Conservation (phyloP, 2,329 filamentous ascomycete species). For the Cordyceps farinosa region DNA sequence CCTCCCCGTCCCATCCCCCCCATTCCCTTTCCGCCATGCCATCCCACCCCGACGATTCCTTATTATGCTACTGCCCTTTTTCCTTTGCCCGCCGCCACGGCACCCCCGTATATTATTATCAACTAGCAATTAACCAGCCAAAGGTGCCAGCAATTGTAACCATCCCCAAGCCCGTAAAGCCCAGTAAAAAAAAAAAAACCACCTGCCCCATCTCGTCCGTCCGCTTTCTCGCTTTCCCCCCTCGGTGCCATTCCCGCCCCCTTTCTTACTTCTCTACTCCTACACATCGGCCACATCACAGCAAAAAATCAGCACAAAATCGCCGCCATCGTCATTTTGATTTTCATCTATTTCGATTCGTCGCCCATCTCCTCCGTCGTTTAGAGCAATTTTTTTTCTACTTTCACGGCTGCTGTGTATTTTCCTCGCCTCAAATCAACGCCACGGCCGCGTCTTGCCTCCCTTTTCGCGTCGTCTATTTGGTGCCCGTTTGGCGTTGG, state of each 20-base stretch:
- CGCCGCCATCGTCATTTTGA: conserved; percentile 30
- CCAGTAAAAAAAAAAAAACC: conserved; percentile 17
- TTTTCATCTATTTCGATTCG: conserved; percentile 41
- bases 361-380: conserved; percentile 34
- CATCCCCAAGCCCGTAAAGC: conserved; percentile 24
- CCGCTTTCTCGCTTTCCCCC: conserved; percentile 13
- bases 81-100: conserved; percentile 1
- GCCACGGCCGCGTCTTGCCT: conserved; percentile 23
- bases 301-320: conserved; percentile 29
- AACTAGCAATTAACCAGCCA: conserved; percentile 18
- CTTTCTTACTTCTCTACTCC: conserved; percentile 24
- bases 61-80: conserved; percentile 5
- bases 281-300: conserved; percentile 28
- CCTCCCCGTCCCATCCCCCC: neutral
- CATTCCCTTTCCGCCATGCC: neutral
- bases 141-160: conserved; percentile 23
- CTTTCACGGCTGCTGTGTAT: conserved; percentile 29
- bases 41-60: conserved; percentile 7
- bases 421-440: conserved; percentile 25
- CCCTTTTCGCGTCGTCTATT: conserved; percentile 22
- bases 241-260: conserved; percentile 13
- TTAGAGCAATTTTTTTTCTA: conserved; percentile 34
- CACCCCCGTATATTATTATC: conserved; percentile 16
- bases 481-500: conserved; percentile 6
- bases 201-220: conserved; percentile 16